A percentile compares a stretch with the other conserved stretches of the same genome.
Conservation (phyloP, 306 rosid species). For the Trifolium subterraneum region DNA sequence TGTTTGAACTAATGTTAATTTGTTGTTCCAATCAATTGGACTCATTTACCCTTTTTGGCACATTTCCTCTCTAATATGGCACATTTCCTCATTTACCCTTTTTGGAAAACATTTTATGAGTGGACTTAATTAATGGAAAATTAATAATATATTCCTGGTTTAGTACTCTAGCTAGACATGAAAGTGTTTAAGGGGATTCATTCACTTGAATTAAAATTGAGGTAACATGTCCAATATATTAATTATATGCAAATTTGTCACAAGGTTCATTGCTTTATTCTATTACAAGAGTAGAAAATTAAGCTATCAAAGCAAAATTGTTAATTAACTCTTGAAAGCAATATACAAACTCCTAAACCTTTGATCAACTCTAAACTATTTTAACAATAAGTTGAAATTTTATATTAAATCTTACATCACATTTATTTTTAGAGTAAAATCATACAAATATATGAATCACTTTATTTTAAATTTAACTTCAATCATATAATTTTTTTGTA, state of each 20-base stretch:
- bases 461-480: neutral
- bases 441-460: neutral
- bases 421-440: neutral
- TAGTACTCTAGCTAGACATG: constrained; percentile 29
- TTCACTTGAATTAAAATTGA: constrained; percentile 33
- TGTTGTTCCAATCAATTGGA: constrained; percentile 23
- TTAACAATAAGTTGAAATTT: neutral
- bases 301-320: constrained; percentile 17
- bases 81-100: constrained; percentile 11
- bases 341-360: constrained; percentile 21
- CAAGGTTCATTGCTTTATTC: constrained; percentile 36
- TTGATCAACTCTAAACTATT: neutral
- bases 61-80: too few relatives aligned
- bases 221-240: constrained; percentile 32
- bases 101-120: neutral
- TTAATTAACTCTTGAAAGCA: constrained; percentile 35
- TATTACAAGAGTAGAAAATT: constrained; percentile 30
- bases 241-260: constrained; percentile 25
- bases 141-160: constrained; percentile 26
- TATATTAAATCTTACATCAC: neutral
- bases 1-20: constrained; percentile 11
- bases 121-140: constrained; percentile 23
- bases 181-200: constrained; percentile 39
- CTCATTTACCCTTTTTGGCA: constrained; percentile 12
- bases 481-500: too few relatives aligned